Percentiles rank a stretch among this genome's conserved stretches.
These are phyloP conservation scores for Dipteronia dyeriana DNA, from an alignment of 345 rosid species.

Conservation along the genomic window DNA sequence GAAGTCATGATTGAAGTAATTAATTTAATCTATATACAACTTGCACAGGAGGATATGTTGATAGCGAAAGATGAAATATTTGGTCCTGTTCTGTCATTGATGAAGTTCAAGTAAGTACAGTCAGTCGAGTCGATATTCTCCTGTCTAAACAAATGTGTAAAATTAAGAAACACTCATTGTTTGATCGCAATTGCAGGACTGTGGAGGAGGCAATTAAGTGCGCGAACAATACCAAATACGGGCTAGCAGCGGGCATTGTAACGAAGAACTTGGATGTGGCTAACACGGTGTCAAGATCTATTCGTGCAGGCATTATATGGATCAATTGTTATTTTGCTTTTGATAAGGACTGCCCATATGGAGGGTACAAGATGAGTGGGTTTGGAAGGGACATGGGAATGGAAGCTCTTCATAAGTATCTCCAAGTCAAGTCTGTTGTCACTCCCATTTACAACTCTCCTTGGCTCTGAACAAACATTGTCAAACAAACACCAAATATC, in stretches of 20 bases:
- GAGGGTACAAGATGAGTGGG: constrained; percentile 78
- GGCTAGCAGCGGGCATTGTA: constrained; percentile 76
- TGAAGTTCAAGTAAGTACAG: constrained; percentile 68
- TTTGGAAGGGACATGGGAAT: constrained; percentile 65
- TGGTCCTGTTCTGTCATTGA: constrained; percentile 73
- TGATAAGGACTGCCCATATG: constrained; percentile 59
- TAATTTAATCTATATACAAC: not conserved
- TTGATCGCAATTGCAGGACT: constrained; percentile 41
- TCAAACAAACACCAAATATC: no score
- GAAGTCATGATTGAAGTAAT: not conserved
- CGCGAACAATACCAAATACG: constrained; percentile 71
- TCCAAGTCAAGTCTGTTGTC: constrained; percentile 62
- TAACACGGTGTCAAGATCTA: constrained; percentile 70
- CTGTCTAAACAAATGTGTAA: no score
- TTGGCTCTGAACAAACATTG: constrained; percentile 44
- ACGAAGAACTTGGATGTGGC: constrained; percentile 63
- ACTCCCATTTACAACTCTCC: constrained; percentile 72
- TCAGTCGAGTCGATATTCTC: no score
- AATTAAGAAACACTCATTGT: no score
- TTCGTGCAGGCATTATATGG: constrained; percentile 67
- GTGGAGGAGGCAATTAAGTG: constrained; percentile 61
- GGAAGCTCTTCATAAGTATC: constrained; percentile 59
- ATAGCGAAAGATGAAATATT: constrained; percentile 78
- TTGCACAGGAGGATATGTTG: constrained; percentile 60
- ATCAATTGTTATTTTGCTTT: constrained; percentile 71